Evolutionary conservation across 2,329 filamentous ascomycete species (phyloP), one percentile per base, ranked within the genome.

Genomic region (Keithomyces neogunnii): DNA sequence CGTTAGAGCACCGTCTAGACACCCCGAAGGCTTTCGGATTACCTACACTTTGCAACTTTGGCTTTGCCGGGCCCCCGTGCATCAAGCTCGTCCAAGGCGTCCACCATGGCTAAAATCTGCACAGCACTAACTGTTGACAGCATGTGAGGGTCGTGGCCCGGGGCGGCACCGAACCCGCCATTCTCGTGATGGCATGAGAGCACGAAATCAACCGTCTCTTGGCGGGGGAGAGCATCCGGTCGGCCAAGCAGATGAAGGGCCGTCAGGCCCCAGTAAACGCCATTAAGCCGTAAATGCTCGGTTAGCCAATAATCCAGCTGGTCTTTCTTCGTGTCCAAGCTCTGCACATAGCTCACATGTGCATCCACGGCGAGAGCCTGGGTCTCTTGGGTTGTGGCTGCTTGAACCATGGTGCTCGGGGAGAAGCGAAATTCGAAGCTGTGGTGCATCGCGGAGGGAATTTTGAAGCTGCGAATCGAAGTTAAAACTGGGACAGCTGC

Each of bases 221-320:
- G 77, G 50, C 88, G 82, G 9, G 92, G 86, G 8, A 99, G 80
- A 3, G 86, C 89, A 55, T 95, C 82, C 1, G 91, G 89, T 51
- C 80, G 85, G 47, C 84, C 81, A 53, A 99, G 82, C 31, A 97
- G 78, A 73, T 96, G 87, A 40, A 97, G 79, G 5, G 92, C 86
- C 5, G 85, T 93, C 52, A 99, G 72, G 11, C 93, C 93, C 93
- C 93, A 99, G 70, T 99, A 99, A 46, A 99, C 81, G 44, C 93
- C 93, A 66, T 93, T 96, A 52, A 99, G 80, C 55, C 93, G 89
- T 59, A 99, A 78, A 67, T 99, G 93, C 70, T 99, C 92, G 11
- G 93, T 99, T 65, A 97, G 77, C 87, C 92, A 96, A 74, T 97
- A 99, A 69, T 96, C 90, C 61, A 96, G 84, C 70, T 96, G 89